Conservation (phyloP, 805 yeast species). For the Candida insectalens region DNA sequence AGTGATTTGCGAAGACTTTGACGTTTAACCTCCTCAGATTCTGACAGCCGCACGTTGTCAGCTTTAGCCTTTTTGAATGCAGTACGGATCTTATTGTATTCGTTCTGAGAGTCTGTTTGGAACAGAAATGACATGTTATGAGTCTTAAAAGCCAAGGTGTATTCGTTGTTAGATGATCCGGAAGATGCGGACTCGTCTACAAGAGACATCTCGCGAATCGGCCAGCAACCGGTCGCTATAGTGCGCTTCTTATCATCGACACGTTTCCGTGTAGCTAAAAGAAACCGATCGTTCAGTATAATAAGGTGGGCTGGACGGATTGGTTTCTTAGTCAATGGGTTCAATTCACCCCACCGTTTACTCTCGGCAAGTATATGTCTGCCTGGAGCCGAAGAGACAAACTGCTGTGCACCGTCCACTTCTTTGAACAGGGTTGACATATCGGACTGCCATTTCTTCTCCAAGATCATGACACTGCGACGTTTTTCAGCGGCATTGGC, state of each 20-base stretch:
- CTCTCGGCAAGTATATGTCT: constrained; percentile 74
- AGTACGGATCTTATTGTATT: constrained; percentile 41
- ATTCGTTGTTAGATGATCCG: constrained; percentile 6
- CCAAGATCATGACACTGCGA: constrained; percentile 61
- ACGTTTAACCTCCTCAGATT: constrained; percentile 36
- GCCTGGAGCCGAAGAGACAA: constrained; percentile 64
- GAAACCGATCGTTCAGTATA: constrained; percentile 64
- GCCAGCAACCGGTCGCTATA: constrained; percentile 73
- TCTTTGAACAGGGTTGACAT: constrained; percentile 62
- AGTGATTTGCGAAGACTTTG: constrained; percentile 35
- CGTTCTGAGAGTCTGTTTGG: constrained; percentile 52
- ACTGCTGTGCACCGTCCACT: constrained; percentile 87
- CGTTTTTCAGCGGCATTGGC: constrained; percentile 39
- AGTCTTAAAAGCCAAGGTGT: constrained; percentile 11
- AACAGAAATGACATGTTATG: constrained; percentile 34
- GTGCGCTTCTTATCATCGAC: constrained; percentile 24
- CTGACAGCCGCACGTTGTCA: constrained; percentile 47
- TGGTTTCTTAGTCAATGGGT: constrained; percentile 77
- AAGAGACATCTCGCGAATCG: constrained; percentile 50
- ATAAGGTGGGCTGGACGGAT: constrained; percentile 68
- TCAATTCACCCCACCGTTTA: constrained; percentile 80
- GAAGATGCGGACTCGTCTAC: constrained; percentile 20
- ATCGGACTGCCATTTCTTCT: constrained; percentile 74
- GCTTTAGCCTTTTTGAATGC: constrained; percentile 54
- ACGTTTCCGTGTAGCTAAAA: constrained; percentile 60